These are phyloP conservation scores for Coemansia sp. DNA, from an alignment of 192 early-diverging fungal species.

Conservation along the genomic window DNA sequence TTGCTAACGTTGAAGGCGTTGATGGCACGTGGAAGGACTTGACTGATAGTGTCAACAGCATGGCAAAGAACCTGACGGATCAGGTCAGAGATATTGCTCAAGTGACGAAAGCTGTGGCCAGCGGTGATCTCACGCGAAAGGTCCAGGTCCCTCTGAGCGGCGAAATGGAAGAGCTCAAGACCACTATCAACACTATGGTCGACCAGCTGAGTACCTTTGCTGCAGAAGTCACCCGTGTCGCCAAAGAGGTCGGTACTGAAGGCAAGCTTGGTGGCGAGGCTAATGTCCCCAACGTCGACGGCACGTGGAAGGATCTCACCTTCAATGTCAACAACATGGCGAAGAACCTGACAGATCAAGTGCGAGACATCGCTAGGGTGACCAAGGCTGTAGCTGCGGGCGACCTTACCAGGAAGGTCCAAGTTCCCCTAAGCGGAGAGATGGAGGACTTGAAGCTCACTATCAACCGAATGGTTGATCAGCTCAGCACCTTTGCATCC, in stretches of 20 bases:
- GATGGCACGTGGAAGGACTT: conserved; percentile 66
- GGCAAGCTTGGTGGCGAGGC: conserved; percentile 62
- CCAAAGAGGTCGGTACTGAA: conserved; percentile 58
- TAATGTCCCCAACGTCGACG: conserved; percentile 56
- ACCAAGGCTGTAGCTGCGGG: conserved; percentile 61
- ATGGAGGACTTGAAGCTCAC: conserved; percentile 60
- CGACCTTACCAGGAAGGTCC: conserved; percentile 57
- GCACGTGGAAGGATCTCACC: conserved; percentile 66
- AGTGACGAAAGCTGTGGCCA: conserved; percentile 60
- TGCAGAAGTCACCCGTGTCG: conserved; percentile 7
- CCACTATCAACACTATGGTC: conserved; percentile 65
- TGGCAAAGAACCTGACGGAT: conserved; percentile 61
- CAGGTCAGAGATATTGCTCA: conserved; percentile 65
- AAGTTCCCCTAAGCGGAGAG: conserved; percentile 60
- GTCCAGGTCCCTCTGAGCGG: conserved; percentile 50
- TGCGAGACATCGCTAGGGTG: conserved; percentile 58
- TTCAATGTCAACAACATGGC: conserved; percentile 69
- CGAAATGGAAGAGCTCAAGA: conserved; percentile 65
- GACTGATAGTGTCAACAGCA: conserved; percentile 61
- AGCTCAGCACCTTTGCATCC: conserved; percentile 47
- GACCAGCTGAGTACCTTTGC: conserved; percentile 54
- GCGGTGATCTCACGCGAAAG: conserved; percentile 58
- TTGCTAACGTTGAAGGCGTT: conserved; percentile 58
- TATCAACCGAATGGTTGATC: conserved; percentile 57
- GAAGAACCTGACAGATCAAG: conserved; percentile 58